These are phyloP conservation scores for Casuarina equisetifolia DNA, from an alignment of 306 rosid genomes.

Conservation along the genomic window DNA sequence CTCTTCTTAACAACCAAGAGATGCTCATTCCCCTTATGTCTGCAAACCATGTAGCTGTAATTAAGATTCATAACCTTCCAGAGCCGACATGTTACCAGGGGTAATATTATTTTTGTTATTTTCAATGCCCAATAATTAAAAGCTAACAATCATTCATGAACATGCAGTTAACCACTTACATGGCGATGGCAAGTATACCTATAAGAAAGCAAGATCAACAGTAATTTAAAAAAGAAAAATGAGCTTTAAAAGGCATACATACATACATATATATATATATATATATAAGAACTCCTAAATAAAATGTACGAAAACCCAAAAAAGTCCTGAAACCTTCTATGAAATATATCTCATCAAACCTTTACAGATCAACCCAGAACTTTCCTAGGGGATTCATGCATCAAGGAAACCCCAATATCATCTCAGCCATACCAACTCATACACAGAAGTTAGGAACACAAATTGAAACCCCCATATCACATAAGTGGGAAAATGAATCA, in stretches of 20 bases:
- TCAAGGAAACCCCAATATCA: not conserved
- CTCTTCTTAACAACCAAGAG: no score
- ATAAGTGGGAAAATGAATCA: not conserved
- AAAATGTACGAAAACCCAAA: not conserved
- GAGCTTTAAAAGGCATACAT: not conserved
- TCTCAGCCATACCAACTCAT: not conserved
- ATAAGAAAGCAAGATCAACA: not conserved
- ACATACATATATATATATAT: no score
- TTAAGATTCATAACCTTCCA: not conserved
- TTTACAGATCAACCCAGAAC: conserved; percentile 3
- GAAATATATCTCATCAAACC: not conserved
- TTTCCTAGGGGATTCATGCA: conserved; percentile 9
- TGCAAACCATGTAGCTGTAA: no score
- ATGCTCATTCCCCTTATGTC: no score
- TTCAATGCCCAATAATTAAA: not conserved
- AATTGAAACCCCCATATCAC: not conserved
- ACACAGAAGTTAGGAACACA: not conserved
- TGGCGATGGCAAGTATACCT: not conserved
- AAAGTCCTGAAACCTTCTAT: not conserved
- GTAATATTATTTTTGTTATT: not conserved
- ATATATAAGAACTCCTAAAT: not conserved
- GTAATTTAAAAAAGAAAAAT: not conserved
- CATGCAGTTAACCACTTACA: not conserved
- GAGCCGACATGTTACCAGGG: not conserved
- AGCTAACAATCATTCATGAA: not conserved